Base-by-base conservation (phyloP, 805 yeast genomes). In the Candida vaughaniae region DNA sequence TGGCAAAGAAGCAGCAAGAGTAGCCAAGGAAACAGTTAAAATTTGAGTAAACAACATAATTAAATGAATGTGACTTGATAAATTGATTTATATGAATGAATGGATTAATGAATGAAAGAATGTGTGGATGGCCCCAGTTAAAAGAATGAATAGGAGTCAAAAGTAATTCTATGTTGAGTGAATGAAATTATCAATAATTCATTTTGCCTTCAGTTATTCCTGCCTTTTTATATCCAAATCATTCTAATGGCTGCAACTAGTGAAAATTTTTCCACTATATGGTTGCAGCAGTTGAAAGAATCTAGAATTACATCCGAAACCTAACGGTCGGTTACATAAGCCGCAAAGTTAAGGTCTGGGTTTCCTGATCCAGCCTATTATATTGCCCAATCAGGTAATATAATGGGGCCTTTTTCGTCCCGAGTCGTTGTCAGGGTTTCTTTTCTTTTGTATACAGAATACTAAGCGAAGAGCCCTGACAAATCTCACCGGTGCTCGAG, bases 1-100 rank as follows among this genome's bases (percentile, higher is more conserved):
- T 51, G 46, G 55, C 38, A 63, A 39, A 31, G 43, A 42, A 26
- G 56, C 41, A 6, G 55, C 55, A n/a, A 47, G 26, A 25, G 56
- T 46, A 33, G 50, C 38, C 18, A 52, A 41, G 22, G 54, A 38
- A 26, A 49, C 37, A 42, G 54, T 30, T 7, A 32, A 6, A 25
- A 38, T 10, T 22, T 33, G 32, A 22, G 27, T 27, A 37, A 34
- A 35, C 25, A 40, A 46, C 46, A 43, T 43, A 25, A 14, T 28
- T 28, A 14, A 28, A 29, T 17, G 22, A 29, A 29, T 19, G 25
- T 29, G 15, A 29, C 7, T 27, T 6, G 17, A 6, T 27, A 15
- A 28, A 16, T 5, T 10, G 9, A 7, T 7, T 20, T 20, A 20
- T 11, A 16, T 16, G 16, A 30, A 17, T 18, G 28, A 28, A 30